Evolutionary conservation across 2,329 filamentous ascomycete genomes (phyloP).

Genomic region (Nemania abortiva): DNA sequence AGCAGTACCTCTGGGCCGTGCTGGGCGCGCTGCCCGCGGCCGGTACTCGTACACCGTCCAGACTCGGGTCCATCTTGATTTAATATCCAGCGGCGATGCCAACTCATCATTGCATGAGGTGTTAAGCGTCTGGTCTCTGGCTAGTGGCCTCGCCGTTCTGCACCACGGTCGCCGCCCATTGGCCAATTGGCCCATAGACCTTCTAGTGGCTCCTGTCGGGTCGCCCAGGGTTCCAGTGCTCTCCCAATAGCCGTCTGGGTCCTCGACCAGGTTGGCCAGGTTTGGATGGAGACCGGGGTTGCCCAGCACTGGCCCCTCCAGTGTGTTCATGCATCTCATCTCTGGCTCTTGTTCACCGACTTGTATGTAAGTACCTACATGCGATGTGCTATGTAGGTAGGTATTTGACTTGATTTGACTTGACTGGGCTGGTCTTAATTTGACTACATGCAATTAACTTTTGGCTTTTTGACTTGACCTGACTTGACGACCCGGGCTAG

Average conservation of each 20-base stretch:
- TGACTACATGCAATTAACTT: background rate
- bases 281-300: slow-evolving; percentile 46
- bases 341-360: slow-evolving; percentile 59
- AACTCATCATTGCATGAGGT: slow-evolving; percentile 82
- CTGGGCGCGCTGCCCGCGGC: slow-evolving; percentile 38
- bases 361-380: slow-evolving; percentile 35
- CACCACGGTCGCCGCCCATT: slow-evolving; percentile 43
- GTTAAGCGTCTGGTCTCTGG: slow-evolving; percentile 59
- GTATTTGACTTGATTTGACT: slow-evolving; percentile 4
- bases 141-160: slow-evolving; percentile 57
- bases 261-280: slow-evolving; percentile 47
- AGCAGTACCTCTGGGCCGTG: slow-evolving; percentile 47
- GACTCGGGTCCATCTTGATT: slow-evolving; percentile 60
- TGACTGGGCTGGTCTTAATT: slow-evolving; percentile 9
- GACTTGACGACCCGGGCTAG: background rate
- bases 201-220: slow-evolving; percentile 53
- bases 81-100: slow-evolving; percentile 74
- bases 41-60: slow-evolving; percentile 51
- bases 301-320: slow-evolving; percentile 48
- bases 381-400: too few relatives aligned
- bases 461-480: background rate
- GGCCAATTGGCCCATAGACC: slow-evolving; percentile 46
- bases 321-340: slow-evolving; percentile 61
- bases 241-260: slow-evolving; percentile 49
- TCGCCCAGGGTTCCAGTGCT: slow-evolving; percentile 40